Percentiles rank a stretch among this genome's conserved stretches.
These are phyloP conservation scores for Xylaria sp. DNA, from an alignment of 2,329 filamentous ascomycete species.

Conservation along the genomic window DNA sequence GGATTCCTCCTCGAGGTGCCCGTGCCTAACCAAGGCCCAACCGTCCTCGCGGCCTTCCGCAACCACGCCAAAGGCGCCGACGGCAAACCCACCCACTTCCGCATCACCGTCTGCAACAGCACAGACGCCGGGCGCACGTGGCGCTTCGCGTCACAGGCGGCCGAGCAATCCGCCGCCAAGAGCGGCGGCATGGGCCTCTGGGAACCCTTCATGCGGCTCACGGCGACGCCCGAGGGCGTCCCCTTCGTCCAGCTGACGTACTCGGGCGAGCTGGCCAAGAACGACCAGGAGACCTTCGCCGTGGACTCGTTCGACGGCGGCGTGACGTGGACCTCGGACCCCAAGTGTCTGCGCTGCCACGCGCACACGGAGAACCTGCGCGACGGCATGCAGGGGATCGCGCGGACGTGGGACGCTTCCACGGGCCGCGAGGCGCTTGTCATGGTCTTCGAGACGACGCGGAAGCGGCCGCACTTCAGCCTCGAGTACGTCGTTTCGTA, in stretches of 20 bases:
- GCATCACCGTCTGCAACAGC: constrained; percentile 62
- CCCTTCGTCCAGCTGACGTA: constrained; percentile 58
- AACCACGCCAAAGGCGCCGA: constrained; percentile 56
- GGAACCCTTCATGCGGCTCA: constrained; percentile 62
- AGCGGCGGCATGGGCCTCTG: constrained; percentile 59
- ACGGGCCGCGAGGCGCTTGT: constrained; percentile 52
- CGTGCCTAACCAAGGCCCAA: constrained; percentile 33
- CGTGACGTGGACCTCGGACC: constrained; percentile 54
- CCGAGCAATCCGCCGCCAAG: constrained; percentile 55
- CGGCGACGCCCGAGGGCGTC: constrained; percentile 41
- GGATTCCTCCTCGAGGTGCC: constrained; percentile 58
- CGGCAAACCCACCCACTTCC: constrained; percentile 54
- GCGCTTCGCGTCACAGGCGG: constrained; percentile 58
- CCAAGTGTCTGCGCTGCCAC: constrained; percentile 55
- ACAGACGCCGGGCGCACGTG: constrained; percentile 57
- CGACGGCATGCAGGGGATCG: constrained; percentile 60
- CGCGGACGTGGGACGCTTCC: constrained; percentile 40
- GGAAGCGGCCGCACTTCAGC: constrained; percentile 54
- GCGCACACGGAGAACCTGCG: constrained; percentile 51
- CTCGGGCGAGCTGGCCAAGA: constrained; percentile 58
- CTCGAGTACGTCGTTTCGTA: constrained; percentile 59
- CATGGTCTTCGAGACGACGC: constrained; percentile 60
- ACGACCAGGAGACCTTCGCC: constrained; percentile 63
- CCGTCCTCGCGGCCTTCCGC: constrained; percentile 58
- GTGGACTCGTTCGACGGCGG: constrained; percentile 58